A percentile compares a stretch with the other conserved stretches of the same genome.
phyloP scores from a whole-genome alignment of 1,284 basidiomycete genomes.

The Malassezia caprae region DNA sequence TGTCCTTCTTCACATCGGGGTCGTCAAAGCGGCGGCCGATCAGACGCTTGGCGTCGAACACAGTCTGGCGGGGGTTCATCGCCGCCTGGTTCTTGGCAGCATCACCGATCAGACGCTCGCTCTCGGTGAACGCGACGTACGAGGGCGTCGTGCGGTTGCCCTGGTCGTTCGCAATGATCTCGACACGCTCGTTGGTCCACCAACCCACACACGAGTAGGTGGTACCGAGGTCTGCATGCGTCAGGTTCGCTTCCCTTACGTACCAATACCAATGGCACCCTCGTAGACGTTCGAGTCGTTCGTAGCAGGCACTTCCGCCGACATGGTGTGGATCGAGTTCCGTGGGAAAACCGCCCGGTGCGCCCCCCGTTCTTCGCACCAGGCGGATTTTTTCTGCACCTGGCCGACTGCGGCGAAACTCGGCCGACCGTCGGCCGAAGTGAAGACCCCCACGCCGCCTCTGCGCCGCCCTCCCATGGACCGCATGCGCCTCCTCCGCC shows the following conservation, averaged over 20 bases:
- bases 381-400: constrained; percentile 1
- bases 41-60: constrained; percentile 58
- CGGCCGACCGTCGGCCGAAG: constrained; percentile 17
- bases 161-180: constrained; percentile 53
- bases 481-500: constrained; percentile 6
- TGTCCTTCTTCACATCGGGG: constrained; percentile 58
- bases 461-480: constrained; percentile 2
- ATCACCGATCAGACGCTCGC: constrained; percentile 97
- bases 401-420: constrained; percentile 8
- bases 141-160: constrained; percentile 98
- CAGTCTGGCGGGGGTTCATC: constrained; percentile 80
- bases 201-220: constrained; percentile 67
- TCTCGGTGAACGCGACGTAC: constrained; percentile 93
- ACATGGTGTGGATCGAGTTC: constrained; percentile 31
- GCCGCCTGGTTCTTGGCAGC: constrained; percentile 59
- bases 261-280: constrained; percentile 85
- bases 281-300: constrained; percentile 73
- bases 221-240: constrained; percentile 54
- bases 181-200: constrained; percentile 45
- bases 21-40: constrained; percentile 88
- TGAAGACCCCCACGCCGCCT: background rate
- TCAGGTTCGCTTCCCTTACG: constrained; percentile 19
- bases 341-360: constrained; percentile 14
- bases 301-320: constrained; percentile 45
- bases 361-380: constrained; percentile 3